phyloP scores from a whole-genome alignment of 176 grass and related monocot species.

The Phragmites australis region DNA sequence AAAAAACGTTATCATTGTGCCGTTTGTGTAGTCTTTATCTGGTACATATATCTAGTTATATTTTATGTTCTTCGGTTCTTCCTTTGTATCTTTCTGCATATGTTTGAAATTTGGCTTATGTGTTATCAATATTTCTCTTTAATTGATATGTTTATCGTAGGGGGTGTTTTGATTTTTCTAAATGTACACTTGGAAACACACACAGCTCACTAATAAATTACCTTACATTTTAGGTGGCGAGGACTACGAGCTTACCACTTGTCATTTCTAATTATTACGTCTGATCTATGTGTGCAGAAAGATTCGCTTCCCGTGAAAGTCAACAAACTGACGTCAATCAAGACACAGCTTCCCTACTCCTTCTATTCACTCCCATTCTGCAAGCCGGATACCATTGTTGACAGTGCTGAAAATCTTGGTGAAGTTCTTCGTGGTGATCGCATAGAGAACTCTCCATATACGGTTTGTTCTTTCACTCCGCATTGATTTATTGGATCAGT shows the following conservation, averaged over 20 bases:
- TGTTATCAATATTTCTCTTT: background rate
- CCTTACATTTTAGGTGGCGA: background rate
- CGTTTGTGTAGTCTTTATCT: background rate
- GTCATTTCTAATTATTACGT: background rate
- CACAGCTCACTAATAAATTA: background rate
- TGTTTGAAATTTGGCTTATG: conserved; percentile 1
- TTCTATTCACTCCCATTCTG: conserved; percentile 93
- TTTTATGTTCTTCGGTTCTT: background rate
- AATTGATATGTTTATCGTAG: background rate
- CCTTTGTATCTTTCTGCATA: background rate
- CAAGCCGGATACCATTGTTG: conserved; percentile 63
- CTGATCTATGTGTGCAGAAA: conserved; percentile 50
- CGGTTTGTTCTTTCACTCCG: conserved; percentile 42
- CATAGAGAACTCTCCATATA: conserved; percentile 85
- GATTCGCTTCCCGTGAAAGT: conserved; percentile 69
- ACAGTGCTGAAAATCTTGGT: conserved; percentile 87
- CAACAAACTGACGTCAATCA: conserved; percentile 89
- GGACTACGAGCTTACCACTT: background rate
- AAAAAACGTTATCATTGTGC: too few relatives aligned
- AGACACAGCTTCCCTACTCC: conserved; percentile 88
- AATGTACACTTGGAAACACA: background rate
- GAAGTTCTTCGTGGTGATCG: conserved; percentile 91
- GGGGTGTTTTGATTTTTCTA: background rate
- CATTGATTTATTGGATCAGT: conserved; percentile 18
- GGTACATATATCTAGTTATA: background rate